Conservation (phyloP, 257 asterid genomes). For the Solanum sejunctum region DNA sequence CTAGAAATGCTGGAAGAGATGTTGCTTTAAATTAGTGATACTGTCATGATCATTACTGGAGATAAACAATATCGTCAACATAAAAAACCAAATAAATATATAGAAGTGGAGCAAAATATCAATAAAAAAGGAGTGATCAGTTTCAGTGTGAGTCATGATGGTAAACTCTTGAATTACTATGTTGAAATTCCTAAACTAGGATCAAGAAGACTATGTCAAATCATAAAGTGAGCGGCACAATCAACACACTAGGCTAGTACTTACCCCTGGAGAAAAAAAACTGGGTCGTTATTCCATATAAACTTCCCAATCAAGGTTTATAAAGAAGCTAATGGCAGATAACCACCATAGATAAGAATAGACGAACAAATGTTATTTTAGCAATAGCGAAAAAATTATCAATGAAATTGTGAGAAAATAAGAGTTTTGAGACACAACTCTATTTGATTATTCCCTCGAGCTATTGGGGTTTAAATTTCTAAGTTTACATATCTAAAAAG, state of each 20-base stretch:
- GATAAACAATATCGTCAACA: background rate
- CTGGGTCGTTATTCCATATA: background rate
- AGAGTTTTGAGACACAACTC: background rate
- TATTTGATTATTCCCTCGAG: background rate
- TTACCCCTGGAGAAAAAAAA: background rate
- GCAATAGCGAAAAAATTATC: background rate
- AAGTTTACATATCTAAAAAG: too few species aligned
- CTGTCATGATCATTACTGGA: background rate
- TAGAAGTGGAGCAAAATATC: background rate
- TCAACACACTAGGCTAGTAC: background rate
- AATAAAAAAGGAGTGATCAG: background rate
- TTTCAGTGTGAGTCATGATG: background rate
- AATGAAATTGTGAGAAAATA: background rate
- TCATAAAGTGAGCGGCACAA: background rate
- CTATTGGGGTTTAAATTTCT: background rate
- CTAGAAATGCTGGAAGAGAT: background rate
- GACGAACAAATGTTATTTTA: background rate
- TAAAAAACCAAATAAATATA: background rate
- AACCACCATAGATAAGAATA: background rate
- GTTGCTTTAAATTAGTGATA: background rate
- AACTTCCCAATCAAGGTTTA: background rate
- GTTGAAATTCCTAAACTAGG: background rate
- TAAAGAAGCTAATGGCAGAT: background rate
- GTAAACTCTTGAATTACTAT: background rate
- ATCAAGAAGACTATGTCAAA: background rate